Percentiles rank a stretch among this genome's conserved stretches.
Conservation (phyloP, 2,329 filamentous ascomycete genomes). For the Pseudogymnoascus sp. region DNA sequence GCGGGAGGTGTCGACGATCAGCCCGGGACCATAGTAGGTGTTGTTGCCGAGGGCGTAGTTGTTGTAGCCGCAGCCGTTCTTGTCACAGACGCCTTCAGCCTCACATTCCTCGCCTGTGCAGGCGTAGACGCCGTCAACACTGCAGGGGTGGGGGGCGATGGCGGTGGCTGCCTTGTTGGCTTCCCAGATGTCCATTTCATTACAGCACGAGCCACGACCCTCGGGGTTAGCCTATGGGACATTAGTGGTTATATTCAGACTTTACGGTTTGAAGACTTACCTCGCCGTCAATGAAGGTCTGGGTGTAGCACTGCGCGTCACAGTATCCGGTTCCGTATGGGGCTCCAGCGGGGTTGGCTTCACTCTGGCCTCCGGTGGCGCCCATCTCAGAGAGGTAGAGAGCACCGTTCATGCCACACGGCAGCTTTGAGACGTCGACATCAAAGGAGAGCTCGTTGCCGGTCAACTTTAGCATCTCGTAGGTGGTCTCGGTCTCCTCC, state of each 20-base stretch:
- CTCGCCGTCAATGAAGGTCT: conserved; percentile 2
- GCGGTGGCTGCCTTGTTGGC: conserved; percentile 39
- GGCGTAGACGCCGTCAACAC: conserved; percentile 33
- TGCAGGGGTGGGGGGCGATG: conserved; percentile 42
- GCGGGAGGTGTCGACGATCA: conserved; percentile 31
- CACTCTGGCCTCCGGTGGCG: conserved; percentile 25
- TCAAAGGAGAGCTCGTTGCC: conserved; percentile 37
- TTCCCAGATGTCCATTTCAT: conserved; percentile 49
- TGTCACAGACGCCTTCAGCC: conserved; percentile 34
- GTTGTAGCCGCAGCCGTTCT: conserved; percentile 36
- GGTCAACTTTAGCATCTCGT: conserved; percentile 36
- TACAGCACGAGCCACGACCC: conserved; percentile 40
- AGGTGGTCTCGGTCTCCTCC: conserved; percentile 32
- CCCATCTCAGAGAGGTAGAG: conserved; percentile 38
- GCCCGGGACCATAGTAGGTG: conserved; percentile 16
- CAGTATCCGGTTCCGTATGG: conserved; percentile 42
- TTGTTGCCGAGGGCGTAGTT: conserved; percentile 27
- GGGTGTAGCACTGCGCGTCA: conserved; percentile 30
- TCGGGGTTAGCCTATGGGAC: conserved; percentile 34
- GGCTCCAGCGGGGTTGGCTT: conserved; percentile 35
- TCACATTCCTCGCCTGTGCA: conserved; percentile 36
- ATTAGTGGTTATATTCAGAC: conserved; percentile 37
- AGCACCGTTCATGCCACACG: conserved; percentile 39
- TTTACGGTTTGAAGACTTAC: background rate
- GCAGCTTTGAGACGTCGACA: conserved; percentile 33